Evolutionary conservation across 352 stramenopile species (phyloP), one percentile per base, ranked within the genome.

Genomic region (Phytophthora kernoviae): DNA sequence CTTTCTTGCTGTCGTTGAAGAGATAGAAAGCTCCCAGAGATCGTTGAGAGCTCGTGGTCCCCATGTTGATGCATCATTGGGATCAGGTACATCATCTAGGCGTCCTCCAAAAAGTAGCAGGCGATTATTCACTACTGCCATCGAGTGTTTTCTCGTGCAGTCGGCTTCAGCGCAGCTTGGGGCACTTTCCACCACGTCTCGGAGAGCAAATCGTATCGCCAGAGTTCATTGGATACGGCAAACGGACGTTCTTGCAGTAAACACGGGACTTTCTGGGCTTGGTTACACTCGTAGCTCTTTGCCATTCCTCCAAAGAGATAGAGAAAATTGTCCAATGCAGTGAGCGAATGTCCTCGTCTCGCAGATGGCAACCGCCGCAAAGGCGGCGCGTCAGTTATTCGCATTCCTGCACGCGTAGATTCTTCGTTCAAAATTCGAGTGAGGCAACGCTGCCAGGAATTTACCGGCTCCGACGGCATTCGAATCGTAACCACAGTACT

Each of bases 291-390:
- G 43, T 90, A 91, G 1, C 83, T 84, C n/a, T 63, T 67, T 4
- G 65, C 68, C 17, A 77, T 74, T 4, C 83, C 83, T 22, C 83
- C 83, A 68, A 91, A 93, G 22, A 93, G 54, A 45, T 86, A 91
- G 10, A 88, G 18, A 17, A 65, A 80, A 45, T 75, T 61, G 20
- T 74, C 77, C 24, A 90, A 48, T 5, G 66, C 59, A 8, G 75
- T 79, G 24, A 90, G 66, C 14, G 79, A 76, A 44, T 93, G 83
- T 12, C 83, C 83, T 15, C 83, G 79, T 15, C 83, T 71, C 12
- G 77, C 68, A 1, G 83, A 93, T 8, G 83, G 83, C 0, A 79
- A 39, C 1, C 68, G 53, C 5, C 68, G 59, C 21, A 76, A 45
- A 0, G 81, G 76, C 5, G 49, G 46, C 5, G 65, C 39, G 24